phyloP scores from a whole-genome alignment of 2,329 filamentous ascomycete species.

The Fusarium heterosporum region DNA sequence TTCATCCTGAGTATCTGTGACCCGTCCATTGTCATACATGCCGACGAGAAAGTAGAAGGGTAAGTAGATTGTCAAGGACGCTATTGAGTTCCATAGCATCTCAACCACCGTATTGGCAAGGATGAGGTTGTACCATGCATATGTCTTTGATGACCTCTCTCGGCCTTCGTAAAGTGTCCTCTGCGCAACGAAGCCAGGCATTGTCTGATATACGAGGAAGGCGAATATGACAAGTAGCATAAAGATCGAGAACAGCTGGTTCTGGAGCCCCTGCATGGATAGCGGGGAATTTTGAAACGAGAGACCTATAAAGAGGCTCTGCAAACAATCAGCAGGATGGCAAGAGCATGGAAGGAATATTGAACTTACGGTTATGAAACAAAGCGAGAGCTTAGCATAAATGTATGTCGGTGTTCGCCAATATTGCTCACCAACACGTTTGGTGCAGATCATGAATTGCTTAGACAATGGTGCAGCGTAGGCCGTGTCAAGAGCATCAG shows the following conservation, averaged over 20 bases:
- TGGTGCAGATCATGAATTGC: conserved; percentile 74
- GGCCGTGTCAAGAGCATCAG: neutral
- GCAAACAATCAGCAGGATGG: conserved; percentile 53
- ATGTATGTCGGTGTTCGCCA: conserved; percentile 91
- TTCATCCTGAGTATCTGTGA: conserved; percentile 67
- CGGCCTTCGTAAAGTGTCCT: conserved; percentile 85
- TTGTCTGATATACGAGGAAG: conserved; percentile 79
- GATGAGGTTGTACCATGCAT: conserved; percentile 87
- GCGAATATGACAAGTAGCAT: conserved; percentile 84
- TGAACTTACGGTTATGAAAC: conserved; percentile 18
- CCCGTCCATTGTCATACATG: conserved; percentile 75
- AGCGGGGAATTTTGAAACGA: conserved; percentile 78
- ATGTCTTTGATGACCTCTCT: conserved; percentile 84
- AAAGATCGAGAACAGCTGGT: conserved; percentile 87
- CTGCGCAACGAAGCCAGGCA: conserved; percentile 87
- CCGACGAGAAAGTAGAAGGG: conserved; percentile 70
- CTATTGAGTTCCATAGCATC: conserved; percentile 78
- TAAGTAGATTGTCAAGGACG: neutral
- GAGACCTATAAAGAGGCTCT: conserved; percentile 80
- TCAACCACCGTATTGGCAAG: conserved; percentile 86
- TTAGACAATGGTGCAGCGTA: conserved; percentile 66
- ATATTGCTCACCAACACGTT: conserved; percentile 85
- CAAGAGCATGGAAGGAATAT: no score
- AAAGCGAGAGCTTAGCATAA: conserved; percentile 78
- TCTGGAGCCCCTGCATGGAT: conserved; percentile 73